A percentile compares a stretch with the other conserved stretches of the same genome.
Conservation (phyloP, 139 green algal species). For the Chlorella sp. region DNA sequence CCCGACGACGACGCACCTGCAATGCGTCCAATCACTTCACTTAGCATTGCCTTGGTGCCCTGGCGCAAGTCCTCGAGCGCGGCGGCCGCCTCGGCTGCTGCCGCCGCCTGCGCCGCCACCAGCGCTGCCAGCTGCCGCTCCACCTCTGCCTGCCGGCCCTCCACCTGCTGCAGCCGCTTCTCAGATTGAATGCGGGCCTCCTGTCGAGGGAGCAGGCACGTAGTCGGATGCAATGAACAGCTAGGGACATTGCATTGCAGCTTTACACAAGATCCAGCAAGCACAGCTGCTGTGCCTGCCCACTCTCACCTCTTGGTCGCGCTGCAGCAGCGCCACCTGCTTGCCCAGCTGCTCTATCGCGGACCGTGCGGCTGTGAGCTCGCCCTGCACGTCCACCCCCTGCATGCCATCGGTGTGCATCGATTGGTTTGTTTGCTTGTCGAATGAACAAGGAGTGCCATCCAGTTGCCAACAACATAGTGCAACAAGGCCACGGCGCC, state of each 20-base stretch:
- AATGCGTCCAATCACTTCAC: slow-evolving; percentile 33
- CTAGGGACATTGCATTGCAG: too few species aligned
- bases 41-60: slow-evolving; percentile 15
- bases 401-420: not conserved
- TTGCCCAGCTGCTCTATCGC: slow-evolving; percentile 36
- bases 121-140: slow-evolving; percentile 16
- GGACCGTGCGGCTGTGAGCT: slow-evolving; percentile 3
- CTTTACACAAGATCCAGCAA: too few species aligned
- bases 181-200: slow-evolving; percentile 31
- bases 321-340: slow-evolving; percentile 19
- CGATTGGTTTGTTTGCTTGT: too few species aligned
- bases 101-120: not conserved
- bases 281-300: not conserved
- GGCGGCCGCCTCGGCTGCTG: slow-evolving; percentile 3
- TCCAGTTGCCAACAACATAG: too few species aligned
- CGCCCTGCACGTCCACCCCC: slow-evolving; percentile 38
- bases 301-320: slow-evolving; percentile 39
- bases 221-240: too few species aligned
- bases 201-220: not conserved
- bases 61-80: slow-evolving; percentile 30
- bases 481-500: not conserved
- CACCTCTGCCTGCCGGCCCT: slow-evolving; percentile 28
- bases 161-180: slow-evolving; percentile 42
- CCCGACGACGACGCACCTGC: slow-evolving; percentile 4
- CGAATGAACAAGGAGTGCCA: too few species aligned